A percentile compares a stretch with the other conserved stretches of the same genome.
Conservation (phyloP, 1,284 basidiomycete species). For the Cryptococcus sp. region DNA sequence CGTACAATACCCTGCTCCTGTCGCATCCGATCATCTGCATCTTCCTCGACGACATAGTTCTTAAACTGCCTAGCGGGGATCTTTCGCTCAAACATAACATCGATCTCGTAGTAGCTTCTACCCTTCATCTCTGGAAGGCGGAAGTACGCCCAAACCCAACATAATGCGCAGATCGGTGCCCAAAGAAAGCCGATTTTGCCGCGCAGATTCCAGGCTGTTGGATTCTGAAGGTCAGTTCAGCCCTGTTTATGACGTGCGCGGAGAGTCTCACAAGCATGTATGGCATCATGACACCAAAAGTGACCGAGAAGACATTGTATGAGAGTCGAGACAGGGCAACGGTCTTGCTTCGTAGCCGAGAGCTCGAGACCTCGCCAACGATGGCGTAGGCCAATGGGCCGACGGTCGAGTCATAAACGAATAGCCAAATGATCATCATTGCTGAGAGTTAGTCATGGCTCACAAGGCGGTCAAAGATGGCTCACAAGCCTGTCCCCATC, state of each 20-base stretch:
- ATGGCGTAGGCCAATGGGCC: constrained; percentile 28
- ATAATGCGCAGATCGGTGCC: constrained; percentile 15
- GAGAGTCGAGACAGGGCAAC: constrained; percentile 49
- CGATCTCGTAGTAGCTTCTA: constrained; percentile 43
- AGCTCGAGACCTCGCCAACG: constrained; percentile 47
- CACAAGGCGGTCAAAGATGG: not conserved
- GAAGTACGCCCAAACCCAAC: constrained; percentile 19
- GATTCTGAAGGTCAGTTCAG: constrained; percentile 3
- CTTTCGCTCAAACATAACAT: constrained; percentile 41
- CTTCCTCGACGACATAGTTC: constrained; percentile 14
- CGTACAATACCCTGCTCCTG: not conserved
- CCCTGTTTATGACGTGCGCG: constrained; percentile 2
- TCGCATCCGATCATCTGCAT: constrained; percentile 7
- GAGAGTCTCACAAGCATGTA: constrained; percentile 18
- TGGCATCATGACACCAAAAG: constrained; percentile 13
- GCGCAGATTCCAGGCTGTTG: constrained; percentile 7
- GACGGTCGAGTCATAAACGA: constrained; percentile 25
- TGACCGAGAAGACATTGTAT: constrained; percentile 46
- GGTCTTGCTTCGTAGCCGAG: constrained; percentile 50
- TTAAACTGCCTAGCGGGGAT: constrained; percentile 32
- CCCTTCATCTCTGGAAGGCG: constrained; percentile 24
- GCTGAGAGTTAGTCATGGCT: not conserved
- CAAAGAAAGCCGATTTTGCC: constrained; percentile 20
- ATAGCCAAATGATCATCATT: constrained; percentile 23
- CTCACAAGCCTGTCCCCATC: constrained; percentile 12